Evolutionary conservation across 768 basidiomycete genomes (phyloP).

Genomic region (Suillus subalutaceus): DNA sequence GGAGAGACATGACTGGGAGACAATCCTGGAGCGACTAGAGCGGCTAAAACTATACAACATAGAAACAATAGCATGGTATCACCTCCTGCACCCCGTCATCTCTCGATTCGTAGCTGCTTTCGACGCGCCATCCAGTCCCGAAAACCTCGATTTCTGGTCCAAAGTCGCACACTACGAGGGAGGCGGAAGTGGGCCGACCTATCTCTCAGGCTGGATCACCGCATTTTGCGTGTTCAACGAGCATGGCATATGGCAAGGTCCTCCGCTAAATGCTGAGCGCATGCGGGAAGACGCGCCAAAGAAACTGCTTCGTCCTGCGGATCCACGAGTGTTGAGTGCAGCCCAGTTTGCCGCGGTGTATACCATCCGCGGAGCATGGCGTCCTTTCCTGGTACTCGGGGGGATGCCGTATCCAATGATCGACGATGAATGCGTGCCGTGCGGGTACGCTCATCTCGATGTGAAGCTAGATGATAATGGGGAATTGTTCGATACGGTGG

Average conservation of each 20-base stretch:
- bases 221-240: slow-evolving; percentile 40
- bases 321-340: slow-evolving; percentile 28
- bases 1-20: slow-evolving; percentile 24
- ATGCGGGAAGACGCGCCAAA: slow-evolving; percentile 34
- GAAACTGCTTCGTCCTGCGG: slow-evolving; percentile 33
- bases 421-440: slow-evolving; percentile 31
- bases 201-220: slow-evolving; percentile 44
- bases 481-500: slow-evolving; percentile 24
- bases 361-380: slow-evolving; percentile 23
- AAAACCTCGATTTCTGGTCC: slow-evolving; percentile 43
- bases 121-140: slow-evolving; percentile 24
- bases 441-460: slow-evolving; percentile 32
- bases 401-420: slow-evolving; percentile 35
- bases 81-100: slow-evolving; percentile 32
- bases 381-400: slow-evolving; percentile 29
- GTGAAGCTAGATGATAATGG: slow-evolving; percentile 34
- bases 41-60: slow-evolving; percentile 24
- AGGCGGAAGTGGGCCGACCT: slow-evolving; percentile 30
- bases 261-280: slow-evolving; percentile 34
- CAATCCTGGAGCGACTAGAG: slow-evolving; percentile 23
- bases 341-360: slow-evolving; percentile 35
- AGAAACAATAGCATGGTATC: slow-evolving; percentile 21
- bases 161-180: slow-evolving; percentile 32
- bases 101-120: slow-evolving; percentile 30
- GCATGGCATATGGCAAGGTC: slow-evolving; percentile 37